Evolutionary conservation across 345 rosid genomes (phyloP), one percentile per base, ranked within the genome.

Genomic region (Eucalyptus decipiens): DNA sequence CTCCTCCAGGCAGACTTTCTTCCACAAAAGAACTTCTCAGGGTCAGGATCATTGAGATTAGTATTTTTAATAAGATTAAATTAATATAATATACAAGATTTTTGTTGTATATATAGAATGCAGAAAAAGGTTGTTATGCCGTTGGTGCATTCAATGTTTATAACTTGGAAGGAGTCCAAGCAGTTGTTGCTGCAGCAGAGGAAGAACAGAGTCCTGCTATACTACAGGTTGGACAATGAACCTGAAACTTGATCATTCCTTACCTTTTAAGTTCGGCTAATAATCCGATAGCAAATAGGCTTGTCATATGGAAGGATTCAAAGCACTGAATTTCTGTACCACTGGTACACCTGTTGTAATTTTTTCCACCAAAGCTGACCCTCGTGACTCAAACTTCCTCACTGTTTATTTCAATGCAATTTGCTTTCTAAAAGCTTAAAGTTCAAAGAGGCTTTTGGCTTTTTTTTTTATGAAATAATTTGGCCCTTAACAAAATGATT

Each of bases 101-200:
- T 76, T 58, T 89, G 47, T 37, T 12, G 7, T 91, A 18, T 65
- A 51, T 88, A 89, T 45, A 97, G 99, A 93, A 95, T 86, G 99
- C 99, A 87, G 98, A 96, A 91, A 95, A 91, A 56, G 99, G 95
- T 91, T 94, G 96, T 88, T 97, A 96, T 94, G 99, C 99, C 47
- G 92, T 97, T 90, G 99, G 99, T 86, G 99, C 99, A 90, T 97
- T 97, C 92, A 97, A 97, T 87, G 98, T 97, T 87, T 97, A 97
- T 90, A 97, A 96, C 92, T 89, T 97, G 92, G 99, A 97, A 94
- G 99, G 99, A 92, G 93, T 96, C 72, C 94, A 95, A 92, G 99
- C 99, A 88, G 99, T 97, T 91, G 94, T 97, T 89, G 95, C 97
- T 93, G 99, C 99, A 54, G 99, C 99, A 72, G 99, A 96, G 95